A percentile compares a stretch with the other conserved stretches of the same genome.
Conservation (phyloP, 2,329 filamentous ascomycete genomes). For the Microthyrium microscopicum region DNA sequence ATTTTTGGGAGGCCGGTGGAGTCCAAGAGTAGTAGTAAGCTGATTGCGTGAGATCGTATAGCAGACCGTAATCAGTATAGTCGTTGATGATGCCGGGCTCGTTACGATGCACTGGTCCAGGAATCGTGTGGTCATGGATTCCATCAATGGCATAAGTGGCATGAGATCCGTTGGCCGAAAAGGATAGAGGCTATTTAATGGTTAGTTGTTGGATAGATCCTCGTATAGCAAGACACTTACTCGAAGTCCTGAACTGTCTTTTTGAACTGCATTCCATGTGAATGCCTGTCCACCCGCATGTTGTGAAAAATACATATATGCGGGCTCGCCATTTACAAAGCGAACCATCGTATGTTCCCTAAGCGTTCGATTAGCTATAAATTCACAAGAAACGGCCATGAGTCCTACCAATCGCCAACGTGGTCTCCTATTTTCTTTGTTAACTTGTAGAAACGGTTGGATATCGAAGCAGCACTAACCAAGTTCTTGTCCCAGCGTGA, state of each 20-base stretch:
- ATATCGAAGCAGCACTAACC: constrained; percentile 17
- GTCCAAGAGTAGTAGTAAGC: constrained; percentile 41
- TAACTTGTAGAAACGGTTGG: no score
- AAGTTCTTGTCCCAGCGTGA: constrained; percentile 31
- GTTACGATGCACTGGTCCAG: constrained; percentile 35
- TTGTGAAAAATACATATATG: constrained; percentile 45
- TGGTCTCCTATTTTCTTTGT: constrained; percentile 37
- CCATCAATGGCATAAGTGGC: constrained; percentile 46
- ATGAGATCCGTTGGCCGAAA: constrained; percentile 44
- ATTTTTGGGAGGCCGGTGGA: constrained; percentile 9
- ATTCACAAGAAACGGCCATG: background rate
- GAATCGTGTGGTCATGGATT: constrained; percentile 46
- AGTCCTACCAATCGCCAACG: constrained; percentile 44
- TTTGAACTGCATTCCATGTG: constrained; percentile 37
- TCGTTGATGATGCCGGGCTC: constrained; percentile 30
- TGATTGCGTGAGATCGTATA: constrained; percentile 43
- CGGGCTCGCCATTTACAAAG: constrained; percentile 38
- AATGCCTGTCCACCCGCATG: constrained; percentile 48
- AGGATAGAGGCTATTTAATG: constrained; percentile 31
- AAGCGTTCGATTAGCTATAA: background rate
- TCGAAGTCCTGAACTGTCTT: constrained; percentile 28
- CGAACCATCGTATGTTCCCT: constrained; percentile 53
- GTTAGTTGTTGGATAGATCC: background rate
- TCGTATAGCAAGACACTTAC: constrained; percentile 1
- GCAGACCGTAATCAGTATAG: constrained; percentile 35